Percentiles rank a stretch among this genome's conserved stretches.
Evolutionary conservation across 192 early-diverging fungal genomes (phyloP).

Genomic region (Phycomyces blakesleeanus): DNA sequence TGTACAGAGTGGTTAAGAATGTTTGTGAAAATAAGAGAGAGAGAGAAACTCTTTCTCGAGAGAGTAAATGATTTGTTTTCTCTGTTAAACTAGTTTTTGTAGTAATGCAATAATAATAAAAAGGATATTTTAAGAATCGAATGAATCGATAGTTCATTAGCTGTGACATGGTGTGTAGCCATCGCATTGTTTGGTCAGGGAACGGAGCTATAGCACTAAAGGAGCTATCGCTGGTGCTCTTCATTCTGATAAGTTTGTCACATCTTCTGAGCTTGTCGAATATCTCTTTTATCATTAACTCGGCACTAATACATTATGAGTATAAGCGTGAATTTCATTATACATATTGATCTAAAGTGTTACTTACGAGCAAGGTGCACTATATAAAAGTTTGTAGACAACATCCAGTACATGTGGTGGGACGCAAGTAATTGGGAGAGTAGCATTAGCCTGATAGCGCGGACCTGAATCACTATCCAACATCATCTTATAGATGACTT

Average conservation of each 20-base stretch:
- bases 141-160: slow-evolving; percentile 70
- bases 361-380: slow-evolving; percentile 66
- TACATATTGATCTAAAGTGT: not conserved
- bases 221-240: slow-evolving; percentile 26
- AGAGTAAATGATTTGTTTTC: too few relatives aligned
- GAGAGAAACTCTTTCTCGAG: not conserved
- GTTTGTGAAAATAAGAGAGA: not conserved
- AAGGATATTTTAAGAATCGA: slow-evolving; percentile 62
- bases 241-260: slow-evolving; percentile 58
- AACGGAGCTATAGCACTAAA: slow-evolving; percentile 9
- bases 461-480: slow-evolving; percentile 60
- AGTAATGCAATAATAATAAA: not conserved
- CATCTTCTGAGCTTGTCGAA: slow-evolving; percentile 67
- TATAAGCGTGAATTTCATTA: slow-evolving; percentile 1
- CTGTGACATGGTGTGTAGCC: slow-evolving; percentile 72
- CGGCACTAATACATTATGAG: slow-evolving; percentile 36
- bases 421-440: slow-evolving; percentile 53
- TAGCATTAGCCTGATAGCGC: slow-evolving; percentile 50
- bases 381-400: slow-evolving; percentile 73
- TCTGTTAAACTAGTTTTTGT: too few relatives aligned
- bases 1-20: slow-evolving; percentile 10
- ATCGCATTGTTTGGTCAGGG: slow-evolving; percentile 50
- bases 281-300: slow-evolving; percentile 68
- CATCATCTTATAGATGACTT: slow-evolving; percentile 73
- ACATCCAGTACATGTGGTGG: slow-evolving; percentile 73